Evolutionary conservation across 345 rosid species (phyloP), one percentile per base, ranked within the genome.

Genomic region (Iberis pinnata): DNA sequence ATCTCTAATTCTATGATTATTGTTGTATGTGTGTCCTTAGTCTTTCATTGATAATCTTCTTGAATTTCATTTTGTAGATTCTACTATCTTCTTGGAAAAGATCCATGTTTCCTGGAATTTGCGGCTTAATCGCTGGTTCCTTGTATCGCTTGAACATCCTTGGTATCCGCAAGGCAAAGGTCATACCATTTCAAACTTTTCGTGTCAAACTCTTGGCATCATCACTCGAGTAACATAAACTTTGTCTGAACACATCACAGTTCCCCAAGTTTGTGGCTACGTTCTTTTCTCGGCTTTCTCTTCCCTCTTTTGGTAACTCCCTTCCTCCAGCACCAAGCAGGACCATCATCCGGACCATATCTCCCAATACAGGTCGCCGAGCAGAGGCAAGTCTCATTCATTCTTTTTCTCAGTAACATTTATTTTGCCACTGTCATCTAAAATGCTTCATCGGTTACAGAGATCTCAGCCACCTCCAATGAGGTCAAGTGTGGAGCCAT

Each of bases 121-220:
- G 95, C 45, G 99, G 97, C 64, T 73, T 92, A 13, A 68, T 92
- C 61, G 94, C 95, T 13, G 97, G 99, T 62, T 80, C 90, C 44
- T 71, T 92, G 44, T 92, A 88, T 67, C 97, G 87, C 56, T 53
- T 88, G 56, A 92, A 88, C 75, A 43, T 88, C 64, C 67, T 83
- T 27, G 71, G 76, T 69, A 81, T 88, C 70, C 84, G 95, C 37
- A 83, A 73, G 75, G 94, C 87, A 8, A 88, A 88, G 99, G 99
- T 88, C 58, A 49, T 60, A 40, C 50, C 46, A n/a, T 53, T 53
- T 13, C 43, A 38, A 25, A 26, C 3, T n/a, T n/a, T n/a, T n/a
- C n/a, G n/a, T n/a, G n/a, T n/a, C n/a, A n/a, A n/a, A n/a, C n/a
- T n/a, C n/a, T n/a, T n/a, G n/a, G n/a, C n/a, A n/a, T n/a, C n/a